Evolutionary conservation across 305 asterid genomes (phyloP).

Genomic region (Fraxinus baroniana): DNA sequence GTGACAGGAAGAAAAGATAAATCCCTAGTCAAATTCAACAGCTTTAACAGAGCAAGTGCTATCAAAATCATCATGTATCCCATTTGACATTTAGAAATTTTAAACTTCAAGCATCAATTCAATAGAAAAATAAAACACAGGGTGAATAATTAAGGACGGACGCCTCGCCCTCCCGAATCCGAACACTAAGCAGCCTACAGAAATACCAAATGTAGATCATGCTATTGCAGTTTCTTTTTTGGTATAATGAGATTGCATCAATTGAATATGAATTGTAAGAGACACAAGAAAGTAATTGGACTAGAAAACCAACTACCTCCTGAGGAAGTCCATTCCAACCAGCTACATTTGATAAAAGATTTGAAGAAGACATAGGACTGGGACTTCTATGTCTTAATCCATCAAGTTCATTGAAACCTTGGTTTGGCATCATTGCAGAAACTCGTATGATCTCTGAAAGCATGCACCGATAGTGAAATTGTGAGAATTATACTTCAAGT

Average conservation of each 20-base stretch:
- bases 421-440: conserved; percentile 81
- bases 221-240: neutral
- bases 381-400: conserved; percentile 94
- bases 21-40: neutral
- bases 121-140: neutral
- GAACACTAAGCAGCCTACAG: neutral
- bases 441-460: conserved; percentile 72
- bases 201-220: neutral
- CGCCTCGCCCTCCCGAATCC: neutral
- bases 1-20: neutral
- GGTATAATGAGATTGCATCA: neutral
- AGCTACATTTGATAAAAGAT: conserved; percentile 64
- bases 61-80: neutral
- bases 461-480: neutral
- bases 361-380: conserved; percentile 94
- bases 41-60: neutral
- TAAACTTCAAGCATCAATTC: neutral
- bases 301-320: conserved; percentile 46
- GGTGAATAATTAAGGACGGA: neutral
- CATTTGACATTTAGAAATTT: neutral
- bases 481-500: neutral
- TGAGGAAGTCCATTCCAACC: conserved; percentile 88
- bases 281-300: neutral
- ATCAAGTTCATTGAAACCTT: conserved; percentile 80
- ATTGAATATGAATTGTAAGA: neutral